A percentile compares a stretch with the other conserved stretches of the same genome.
phyloP scores from a whole-genome alignment of 1,284 basidiomycete genomes.

The Moesziomyces sp. region DNA sequence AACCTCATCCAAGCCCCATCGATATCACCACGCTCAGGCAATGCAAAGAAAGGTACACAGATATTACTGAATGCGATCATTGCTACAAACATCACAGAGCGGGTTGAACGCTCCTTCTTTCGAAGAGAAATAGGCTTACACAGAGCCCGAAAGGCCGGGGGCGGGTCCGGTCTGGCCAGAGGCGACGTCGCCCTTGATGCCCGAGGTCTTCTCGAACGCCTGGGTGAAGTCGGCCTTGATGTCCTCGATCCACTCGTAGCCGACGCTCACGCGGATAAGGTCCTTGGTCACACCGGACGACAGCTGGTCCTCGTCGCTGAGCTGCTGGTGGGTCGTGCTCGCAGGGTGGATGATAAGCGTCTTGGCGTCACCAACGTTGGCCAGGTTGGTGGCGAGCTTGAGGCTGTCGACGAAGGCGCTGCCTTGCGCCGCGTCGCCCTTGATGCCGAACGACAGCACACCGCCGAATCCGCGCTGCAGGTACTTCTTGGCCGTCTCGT shows the following conservation, averaged over 20 bases:
- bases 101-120: slow-evolving; percentile 17
- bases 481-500: slow-evolving; percentile 74
- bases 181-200: slow-evolving; percentile 41
- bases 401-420: slow-evolving; percentile 79
- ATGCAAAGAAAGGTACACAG: not conserved
- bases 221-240: slow-evolving; percentile 82
- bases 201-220: slow-evolving; percentile 69
- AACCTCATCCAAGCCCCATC: no score
- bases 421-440: slow-evolving; percentile 75
- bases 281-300: slow-evolving; percentile 81
- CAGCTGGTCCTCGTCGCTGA: slow-evolving; percentile 77
- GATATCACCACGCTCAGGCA: no score
- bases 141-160: slow-evolving; percentile 53
- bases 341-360: slow-evolving; percentile 75
- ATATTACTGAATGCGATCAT: not conserved
- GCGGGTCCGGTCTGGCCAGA: slow-evolving; percentile 46
- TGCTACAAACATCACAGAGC: not conserved
- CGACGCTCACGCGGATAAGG: slow-evolving; percentile 80
- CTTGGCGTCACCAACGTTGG: slow-evolving; percentile 65
- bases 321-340: slow-evolving; percentile 84
- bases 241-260: slow-evolving; percentile 82
- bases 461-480: slow-evolving; percentile 74
- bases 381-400: slow-evolving; percentile 73
- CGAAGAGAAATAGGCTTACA: slow-evolving; percentile 8
- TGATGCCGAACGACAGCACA: slow-evolving; percentile 83